Conservation (phyloP, 2,329 filamentous ascomycete genomes). For the Colletotrichum chrysophilum region DNA sequence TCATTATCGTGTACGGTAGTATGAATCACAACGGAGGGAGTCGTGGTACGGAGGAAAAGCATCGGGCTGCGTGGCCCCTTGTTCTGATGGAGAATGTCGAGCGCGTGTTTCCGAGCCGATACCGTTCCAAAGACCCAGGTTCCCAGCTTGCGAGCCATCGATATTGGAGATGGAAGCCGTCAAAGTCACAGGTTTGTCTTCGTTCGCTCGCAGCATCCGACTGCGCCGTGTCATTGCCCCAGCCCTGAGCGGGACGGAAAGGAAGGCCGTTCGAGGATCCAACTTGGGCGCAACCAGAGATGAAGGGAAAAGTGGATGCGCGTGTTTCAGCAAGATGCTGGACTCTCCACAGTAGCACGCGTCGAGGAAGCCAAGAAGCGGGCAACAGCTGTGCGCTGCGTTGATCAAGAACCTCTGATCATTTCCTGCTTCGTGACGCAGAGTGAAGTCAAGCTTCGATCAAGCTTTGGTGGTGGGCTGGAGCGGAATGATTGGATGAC, state of each 20-base stretch:
- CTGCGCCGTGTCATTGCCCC: neutral
- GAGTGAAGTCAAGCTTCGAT: slow-evolving; percentile 17
- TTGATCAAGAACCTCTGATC: slow-evolving; percentile 5
- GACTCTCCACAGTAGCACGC: slow-evolving; percentile 13
- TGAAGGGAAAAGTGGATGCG: slow-evolving; percentile 7
- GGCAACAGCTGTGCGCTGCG: neutral
- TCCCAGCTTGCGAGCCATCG: neutral
- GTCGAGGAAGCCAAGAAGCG: slow-evolving; percentile 7
- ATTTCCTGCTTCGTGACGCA: slow-evolving; percentile 13
- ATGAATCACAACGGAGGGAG: neutral
- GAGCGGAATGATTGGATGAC: slow-evolving; percentile 9
- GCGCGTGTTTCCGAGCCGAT: neutral
- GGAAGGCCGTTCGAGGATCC: neutral
- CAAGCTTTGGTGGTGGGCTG: slow-evolving; percentile 16
- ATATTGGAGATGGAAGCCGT: neutral
- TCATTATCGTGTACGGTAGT: neutral
- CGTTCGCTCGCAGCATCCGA: neutral
- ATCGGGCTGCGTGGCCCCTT: neutral
- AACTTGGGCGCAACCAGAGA: neutral
- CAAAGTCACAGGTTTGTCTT: neutral
- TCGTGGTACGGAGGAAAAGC: neutral
- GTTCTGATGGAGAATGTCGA: neutral
- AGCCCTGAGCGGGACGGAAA: neutral
- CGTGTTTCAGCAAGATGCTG: slow-evolving; percentile 18
- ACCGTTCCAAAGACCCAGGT: neutral